Evolutionary conservation across 805 yeast genomes (phyloP), one percentile per base, ranked within the genome.

Genomic region (Komagataella pastoris): DNA sequence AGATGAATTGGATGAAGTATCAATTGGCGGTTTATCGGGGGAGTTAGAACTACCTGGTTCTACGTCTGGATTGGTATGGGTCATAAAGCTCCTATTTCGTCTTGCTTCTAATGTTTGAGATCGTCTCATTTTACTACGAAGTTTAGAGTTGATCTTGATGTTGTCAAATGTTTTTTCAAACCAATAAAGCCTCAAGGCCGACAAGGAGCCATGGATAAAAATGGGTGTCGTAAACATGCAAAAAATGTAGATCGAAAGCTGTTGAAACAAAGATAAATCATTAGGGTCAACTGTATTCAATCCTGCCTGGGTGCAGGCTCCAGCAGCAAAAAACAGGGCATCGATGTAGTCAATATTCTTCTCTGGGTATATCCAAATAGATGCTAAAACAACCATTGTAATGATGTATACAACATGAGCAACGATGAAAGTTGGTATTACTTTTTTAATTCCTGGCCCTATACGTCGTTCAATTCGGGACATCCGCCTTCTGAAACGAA

Each of bases 241-340:
- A 2, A 80, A 54, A 10, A 86, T 56, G 61, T 83, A 88, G 2
- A 91, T 65, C 7, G 76, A 71, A 14, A 89, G 76, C 62, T 91
- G 98, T 65, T 93, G 99, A 67, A 83, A 91, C 47, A 85, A 63
- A 0, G 73, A 66, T 52, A 90, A 57, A 0, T 70, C 65, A 62
- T 88, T 88, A 44, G 83, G 56, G 58, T 88, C 79, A 21, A 87
- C 71, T 0, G 97, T 84, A 62, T 88, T 89, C 52, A 93, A 68
- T 0, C 99, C 99, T 0, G 97, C 95, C 62, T 91, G 97, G 1
- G 98, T 88, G 1, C 83, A 68, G 0, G 93, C 80, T 8, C 95
- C 91, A 8, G 82, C 70, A 0, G 89, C 76, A 52, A 87, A 69
- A 64, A 91, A 87, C 40, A 93, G 67, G 1, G 85, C 80, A 68